Conservation (phyloP, 768 basidiomycete species). For the Tulasnella sp. region DNA sequence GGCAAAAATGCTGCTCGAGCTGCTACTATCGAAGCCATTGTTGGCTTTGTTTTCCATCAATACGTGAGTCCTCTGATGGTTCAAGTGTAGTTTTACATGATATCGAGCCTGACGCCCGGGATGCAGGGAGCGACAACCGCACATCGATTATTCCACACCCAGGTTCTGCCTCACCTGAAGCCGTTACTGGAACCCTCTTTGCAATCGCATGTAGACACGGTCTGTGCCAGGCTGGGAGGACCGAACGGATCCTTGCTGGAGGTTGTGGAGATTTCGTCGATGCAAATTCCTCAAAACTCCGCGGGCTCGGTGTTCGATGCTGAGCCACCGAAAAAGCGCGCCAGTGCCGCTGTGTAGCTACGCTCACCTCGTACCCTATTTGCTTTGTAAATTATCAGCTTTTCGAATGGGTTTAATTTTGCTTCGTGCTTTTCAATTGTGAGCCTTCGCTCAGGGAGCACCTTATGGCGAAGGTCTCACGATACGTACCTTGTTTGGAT, state of each 20-base stretch:
- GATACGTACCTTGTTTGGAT: neutral
- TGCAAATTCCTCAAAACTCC: neutral
- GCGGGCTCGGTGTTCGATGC: neutral
- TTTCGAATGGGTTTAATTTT: neutral
- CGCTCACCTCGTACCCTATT: neutral
- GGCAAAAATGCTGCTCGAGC: constrained; percentile 40
- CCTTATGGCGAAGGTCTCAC: neutral
- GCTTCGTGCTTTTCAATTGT: neutral
- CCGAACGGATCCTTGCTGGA: neutral
- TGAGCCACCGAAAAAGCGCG: neutral
- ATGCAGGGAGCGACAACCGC: constrained; percentile 30
- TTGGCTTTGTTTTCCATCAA: constrained; percentile 70
- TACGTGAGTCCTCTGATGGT: constrained; percentile 41
- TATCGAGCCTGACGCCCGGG: neutral
- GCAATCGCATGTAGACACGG: neutral
- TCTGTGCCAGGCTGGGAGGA: constrained; percentile 5
- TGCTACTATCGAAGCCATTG: constrained; percentile 59
- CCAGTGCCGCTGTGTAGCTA: neutral
- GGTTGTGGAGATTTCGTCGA: neutral
- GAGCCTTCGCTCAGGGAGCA: neutral
- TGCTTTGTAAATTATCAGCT: neutral
- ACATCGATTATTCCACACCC: constrained; percentile 34
- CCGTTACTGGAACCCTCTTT: constrained; percentile 6
- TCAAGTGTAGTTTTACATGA: constrained; percentile 19
- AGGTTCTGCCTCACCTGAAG: constrained; percentile 27